These are phyloP conservation scores for Leucosporidium scottii DNA, from an alignment of 768 basidiomycete genomes.

Conservation along the genomic window DNA sequence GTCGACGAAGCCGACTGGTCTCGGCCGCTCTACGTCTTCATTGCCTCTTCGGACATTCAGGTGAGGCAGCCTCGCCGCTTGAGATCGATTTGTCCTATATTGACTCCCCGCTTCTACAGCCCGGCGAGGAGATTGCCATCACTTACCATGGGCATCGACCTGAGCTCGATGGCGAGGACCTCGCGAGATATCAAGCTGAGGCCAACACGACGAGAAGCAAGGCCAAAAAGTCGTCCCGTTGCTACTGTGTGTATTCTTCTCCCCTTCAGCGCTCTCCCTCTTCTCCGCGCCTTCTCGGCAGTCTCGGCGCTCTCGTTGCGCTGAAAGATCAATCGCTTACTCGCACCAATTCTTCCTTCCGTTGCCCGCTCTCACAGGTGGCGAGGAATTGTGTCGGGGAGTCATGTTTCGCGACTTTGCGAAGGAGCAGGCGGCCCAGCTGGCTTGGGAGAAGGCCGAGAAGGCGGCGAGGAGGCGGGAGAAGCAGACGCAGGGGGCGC, in stretches of 20 bases:
- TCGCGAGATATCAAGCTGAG: neutral
- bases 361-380: neutral
- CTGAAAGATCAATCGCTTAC: neutral
- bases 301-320: no score
- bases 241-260: neutral
- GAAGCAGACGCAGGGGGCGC: no score
- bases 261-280: no score
- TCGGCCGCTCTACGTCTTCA: conserved; percentile 23
- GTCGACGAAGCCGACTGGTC: conserved; percentile 19
- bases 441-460: no score
- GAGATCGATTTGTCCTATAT: no score
- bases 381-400: neutral
- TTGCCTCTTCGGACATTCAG: conserved; percentile 7
- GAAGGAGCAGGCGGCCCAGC: no score
- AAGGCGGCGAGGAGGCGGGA: no score
- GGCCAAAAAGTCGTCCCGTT: neutral
- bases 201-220: neutral
- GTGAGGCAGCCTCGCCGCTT: no score
- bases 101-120: no score
- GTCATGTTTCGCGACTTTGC: neutral
- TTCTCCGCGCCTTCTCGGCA: no score
- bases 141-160: conserved; percentile 1
- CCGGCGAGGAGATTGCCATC: conserved; percentile 29
- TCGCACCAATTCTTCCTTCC: neutral
- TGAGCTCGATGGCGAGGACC: neutral